Conservation (phyloP, 2,329 filamentous ascomycete genomes). For the Aspergillus novoparasiticus region DNA sequence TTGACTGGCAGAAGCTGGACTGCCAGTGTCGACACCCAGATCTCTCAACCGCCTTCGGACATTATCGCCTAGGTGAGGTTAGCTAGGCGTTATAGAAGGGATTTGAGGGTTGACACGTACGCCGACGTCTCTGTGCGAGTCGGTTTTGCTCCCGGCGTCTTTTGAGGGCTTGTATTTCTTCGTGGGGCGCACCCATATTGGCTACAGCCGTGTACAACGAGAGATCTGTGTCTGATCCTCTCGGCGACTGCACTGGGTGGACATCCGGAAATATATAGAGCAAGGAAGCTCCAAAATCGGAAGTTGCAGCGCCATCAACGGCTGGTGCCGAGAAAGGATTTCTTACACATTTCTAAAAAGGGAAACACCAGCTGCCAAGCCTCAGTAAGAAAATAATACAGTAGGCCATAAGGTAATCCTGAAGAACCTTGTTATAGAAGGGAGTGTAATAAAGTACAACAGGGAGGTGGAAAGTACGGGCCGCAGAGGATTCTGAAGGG, state of each 20-base stretch:
- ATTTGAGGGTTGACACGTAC: not conserved
- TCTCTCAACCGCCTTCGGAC: not conserved
- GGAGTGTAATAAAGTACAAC: not conserved
- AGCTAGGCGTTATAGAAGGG: not conserved
- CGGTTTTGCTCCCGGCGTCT: constrained; percentile 1
- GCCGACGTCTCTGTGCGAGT: not conserved
- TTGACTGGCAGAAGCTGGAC: not conserved
- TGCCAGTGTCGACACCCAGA: not conserved
- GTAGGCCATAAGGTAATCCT: not conserved
- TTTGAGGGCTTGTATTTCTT: not conserved
- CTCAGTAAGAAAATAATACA: not conserved
- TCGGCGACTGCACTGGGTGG: not conserved
- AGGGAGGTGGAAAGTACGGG: not conserved
- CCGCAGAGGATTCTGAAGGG: not conserved
- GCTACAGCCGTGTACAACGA: too few species aligned
- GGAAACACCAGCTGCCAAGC: too few species aligned
- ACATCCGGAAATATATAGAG: not conserved
- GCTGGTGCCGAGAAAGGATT: not conserved
- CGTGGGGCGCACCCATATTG: not conserved
- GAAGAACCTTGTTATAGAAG: too few species aligned
- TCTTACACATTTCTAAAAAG: too few species aligned
- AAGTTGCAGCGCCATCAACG: not conserved
- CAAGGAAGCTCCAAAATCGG: not conserved
- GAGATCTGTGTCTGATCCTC: too few species aligned
- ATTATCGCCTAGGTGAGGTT: not conserved